A percentile compares a stretch with the other conserved stretches of the same genome.
phyloP scores from a whole-genome alignment of 106 monocot species.

The Dendrobium officinale region DNA sequence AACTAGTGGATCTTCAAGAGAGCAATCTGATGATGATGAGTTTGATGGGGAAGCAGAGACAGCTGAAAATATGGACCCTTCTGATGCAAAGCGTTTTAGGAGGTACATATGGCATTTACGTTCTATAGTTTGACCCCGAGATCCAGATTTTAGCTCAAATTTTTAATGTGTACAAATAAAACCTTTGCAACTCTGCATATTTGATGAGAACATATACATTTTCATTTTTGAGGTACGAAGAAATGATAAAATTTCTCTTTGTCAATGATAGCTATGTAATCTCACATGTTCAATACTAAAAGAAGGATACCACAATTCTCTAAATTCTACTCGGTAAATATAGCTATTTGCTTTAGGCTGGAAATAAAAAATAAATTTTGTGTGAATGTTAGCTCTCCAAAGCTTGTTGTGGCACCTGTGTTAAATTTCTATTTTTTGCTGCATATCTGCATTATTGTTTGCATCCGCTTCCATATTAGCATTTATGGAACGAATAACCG shows the following conservation, averaged over 20 bases:
- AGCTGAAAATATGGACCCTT: slow-evolving; percentile 51
- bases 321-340: no score
- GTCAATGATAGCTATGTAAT: no score
- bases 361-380: background rate
- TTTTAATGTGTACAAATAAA: background rate
- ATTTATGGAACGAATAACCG: background rate
- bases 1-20: slow-evolving; percentile 73
- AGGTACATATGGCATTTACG: slow-evolving; percentile 34
- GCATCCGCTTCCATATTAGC: background rate
- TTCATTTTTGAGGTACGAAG: background rate
- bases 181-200: background rate
- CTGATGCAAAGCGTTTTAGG: slow-evolving; percentile 64
- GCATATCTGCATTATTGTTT: background rate
- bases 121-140: background rate
- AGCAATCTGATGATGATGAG: slow-evolving; percentile 84
- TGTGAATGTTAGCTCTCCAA: background rate
- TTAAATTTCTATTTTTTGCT: background rate
- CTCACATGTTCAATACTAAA: no score
- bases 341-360: no score
- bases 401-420: background rate
- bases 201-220: slow-evolving; percentile 1
- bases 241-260: background rate
- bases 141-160: background rate
- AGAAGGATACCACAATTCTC: no score
- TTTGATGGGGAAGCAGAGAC: slow-evolving; percentile 60